Percentiles rank a stretch among this genome's conserved stretches.
Evolutionary conservation across 2,329 filamentous ascomycete species (phyloP).

Genomic region (Colletotrichum kahawae): DNA sequence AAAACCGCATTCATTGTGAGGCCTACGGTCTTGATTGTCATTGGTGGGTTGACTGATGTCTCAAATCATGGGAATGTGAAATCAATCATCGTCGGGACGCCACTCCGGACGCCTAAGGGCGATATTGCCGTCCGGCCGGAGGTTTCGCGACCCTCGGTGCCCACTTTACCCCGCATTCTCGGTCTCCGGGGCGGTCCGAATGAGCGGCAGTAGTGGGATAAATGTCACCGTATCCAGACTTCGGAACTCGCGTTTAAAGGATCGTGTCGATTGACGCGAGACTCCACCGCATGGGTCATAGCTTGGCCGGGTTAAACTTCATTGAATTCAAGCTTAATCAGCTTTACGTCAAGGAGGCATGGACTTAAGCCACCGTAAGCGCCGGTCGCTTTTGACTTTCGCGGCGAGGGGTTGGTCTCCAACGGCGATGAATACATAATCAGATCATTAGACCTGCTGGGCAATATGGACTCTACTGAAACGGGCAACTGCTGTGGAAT

Average conservation of each 20-base stretch:
- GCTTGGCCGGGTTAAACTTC: neutral
- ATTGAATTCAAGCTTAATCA: neutral
- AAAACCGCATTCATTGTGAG: too few relatives aligned
- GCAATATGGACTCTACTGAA: rapidly evolving
- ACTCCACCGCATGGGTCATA: neutral
- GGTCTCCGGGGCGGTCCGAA: neutral
- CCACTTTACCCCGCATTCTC: neutral
- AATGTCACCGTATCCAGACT: neutral
- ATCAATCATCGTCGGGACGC: neutral
- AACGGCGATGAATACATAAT: neutral
- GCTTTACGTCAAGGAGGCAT: neutral
- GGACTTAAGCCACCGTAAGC: neutral
- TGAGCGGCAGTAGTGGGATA: neutral
- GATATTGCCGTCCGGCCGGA: neutral
- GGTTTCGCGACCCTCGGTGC: neutral
- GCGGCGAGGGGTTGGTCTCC: neutral
- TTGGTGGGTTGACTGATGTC: too few relatives aligned
- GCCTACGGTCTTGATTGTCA: too few relatives aligned
- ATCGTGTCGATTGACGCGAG: neutral
- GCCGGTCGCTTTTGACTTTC: neutral
- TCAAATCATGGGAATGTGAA: neutral
- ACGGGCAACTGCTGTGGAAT: rapidly evolving
- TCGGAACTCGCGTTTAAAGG: neutral
- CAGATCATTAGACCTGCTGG: neutral
- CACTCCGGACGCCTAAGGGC: neutral